Evolutionary conservation across 306 rosid genomes (phyloP), one percentile per base, ranked within the genome.

Genomic region (Quercus robur): DNA sequence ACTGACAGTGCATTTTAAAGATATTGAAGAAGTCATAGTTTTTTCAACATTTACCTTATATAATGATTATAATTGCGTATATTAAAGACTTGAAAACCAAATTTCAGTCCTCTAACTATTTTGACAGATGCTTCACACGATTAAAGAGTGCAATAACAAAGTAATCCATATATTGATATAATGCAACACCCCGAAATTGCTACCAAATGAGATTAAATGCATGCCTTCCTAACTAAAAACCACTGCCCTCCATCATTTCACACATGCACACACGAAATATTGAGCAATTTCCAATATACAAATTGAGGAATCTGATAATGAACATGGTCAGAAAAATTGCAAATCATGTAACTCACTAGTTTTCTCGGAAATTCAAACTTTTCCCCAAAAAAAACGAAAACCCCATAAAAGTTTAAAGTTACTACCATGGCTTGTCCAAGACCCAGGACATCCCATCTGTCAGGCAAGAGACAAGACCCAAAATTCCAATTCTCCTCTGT

Each of bases 371-470:
- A 67, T 49, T 56, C 15, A 3, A 12, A n/a, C 44, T 31, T 21
- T 5, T 2, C 10, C 4, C 1, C 0, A 2, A 57, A 79, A 79
- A 49, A 49, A 38, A 28, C 46, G 41, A 41, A 8, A 77, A 52
- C 35, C 59, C 44, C 75, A 83, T 46, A 79, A 56, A 10, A 38
- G 46, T 56, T 3, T 15, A 21, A 28, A 10, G 33, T 78, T 77
- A 82, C 51, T 87, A 93, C 98, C 99, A 95, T 95, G 83, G 99
- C 99, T 81, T 95, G 99, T 69, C 99, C 99, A 61, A 95, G 99
- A 30, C 99, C 99, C 82, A 95, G 75, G 1, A 95, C 98, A 75
- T 95, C 98, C 97, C 95, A 94, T 81, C 90, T 88, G 26, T 92
- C 97, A 46, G 97, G 94, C 66, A 86, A 75, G 70, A 51, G 76